Evolutionary conservation across 805 yeast genomes (phyloP), one percentile per base, ranked within the genome.

Genomic region (Candida andamanensis): DNA sequence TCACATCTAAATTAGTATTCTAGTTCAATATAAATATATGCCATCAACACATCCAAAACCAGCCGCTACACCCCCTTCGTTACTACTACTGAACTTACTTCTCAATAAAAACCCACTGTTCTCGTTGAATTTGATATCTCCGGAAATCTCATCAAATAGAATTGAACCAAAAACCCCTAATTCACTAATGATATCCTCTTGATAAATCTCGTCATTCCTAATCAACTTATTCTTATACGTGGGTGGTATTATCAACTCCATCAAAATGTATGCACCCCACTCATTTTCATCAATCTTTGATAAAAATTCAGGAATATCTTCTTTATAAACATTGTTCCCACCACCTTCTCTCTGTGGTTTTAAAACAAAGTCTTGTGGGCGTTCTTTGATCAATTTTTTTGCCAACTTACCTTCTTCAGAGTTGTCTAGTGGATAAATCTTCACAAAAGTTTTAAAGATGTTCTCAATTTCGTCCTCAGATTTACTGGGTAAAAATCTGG

Each of bases 321-420:
- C 76, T 49, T 85, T 84, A 59, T 92, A 92, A 33, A 92, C 74
- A 54, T 92, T 92, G 56, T 92, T 87, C 13, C 98, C 98, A 28
- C 99, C 99, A 24, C 99, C 99, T 65, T 92, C 99, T 63, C 99
- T 75, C 59, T 92, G 98, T 4, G 99, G 99, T 52, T 92, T 92
- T 46, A 92, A 68, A 1, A 92, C 99, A 53, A 66, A 92, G 15
- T 71, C 67, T 33, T 74, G 76, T 0, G 96, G 90, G n/a, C 21
- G 15, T 2, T 56, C 39, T 40, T 74, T 77, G 28, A 80, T 62
- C 2, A 85, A 56, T 38, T 70, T 60, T 36, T 73, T 76, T 4
- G 92, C 95, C 22, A 49, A 36, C 26, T 47, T 44, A 3, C 95
- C 96, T 20, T 69, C 66, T 24, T 59, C 63, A 1, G 85, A 65